Evolutionary conservation across 768 basidiomycete species (phyloP), one percentile per base, ranked within the genome.

Genomic region (Suillus cothurnatus): DNA sequence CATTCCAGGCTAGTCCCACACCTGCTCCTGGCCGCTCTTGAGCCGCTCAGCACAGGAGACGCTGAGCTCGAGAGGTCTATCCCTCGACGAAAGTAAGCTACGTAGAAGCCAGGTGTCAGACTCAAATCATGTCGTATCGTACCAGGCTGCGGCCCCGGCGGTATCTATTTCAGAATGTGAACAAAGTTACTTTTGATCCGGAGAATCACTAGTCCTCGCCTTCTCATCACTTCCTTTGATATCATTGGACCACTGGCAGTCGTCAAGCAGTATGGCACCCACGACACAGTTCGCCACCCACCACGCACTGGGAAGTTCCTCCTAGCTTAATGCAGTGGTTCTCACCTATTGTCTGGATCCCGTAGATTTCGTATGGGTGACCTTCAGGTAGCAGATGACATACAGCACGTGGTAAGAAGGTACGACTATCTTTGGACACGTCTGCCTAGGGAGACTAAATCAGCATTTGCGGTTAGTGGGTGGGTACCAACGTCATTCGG

Each of bases 1-100:
- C 66, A 64, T 49, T 43, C 15, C 39, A 64, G 62, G 62, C 31
- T 64, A 63, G 65, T 66, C 63, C 41, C 65, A 39, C 9, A 34
- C 34, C 34, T 34, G 34, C 34, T 34, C 38, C 14, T 4, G n/a
- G 61, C 49, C 45, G 64, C 43, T 49, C n/a, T 61, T 26, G 15
- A 52, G n/a, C 26, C 52, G 38, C 41, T 31, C 50, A 50, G 2
- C 47, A 62, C 21, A 14, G 50, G 12, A 64, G 1, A n/a, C 19
- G 2, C 32, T 6, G 21, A 14, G 32, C 21, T 55, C 38, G 9
- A 58, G 17, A 19, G 15, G 57, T 17, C n/a, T 57, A 7, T 57
- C 15, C 17, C 15, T 26, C 28, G 21, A 11, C 11, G 6, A 21
- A n/a, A 32, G 11, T 14, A 55, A 53, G 31, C 28, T 21, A 53